These are phyloP conservation scores for Aschersonia sp. DNA, from an alignment of 2,329 filamentous ascomycete genomes.

Conservation along the genomic window DNA sequence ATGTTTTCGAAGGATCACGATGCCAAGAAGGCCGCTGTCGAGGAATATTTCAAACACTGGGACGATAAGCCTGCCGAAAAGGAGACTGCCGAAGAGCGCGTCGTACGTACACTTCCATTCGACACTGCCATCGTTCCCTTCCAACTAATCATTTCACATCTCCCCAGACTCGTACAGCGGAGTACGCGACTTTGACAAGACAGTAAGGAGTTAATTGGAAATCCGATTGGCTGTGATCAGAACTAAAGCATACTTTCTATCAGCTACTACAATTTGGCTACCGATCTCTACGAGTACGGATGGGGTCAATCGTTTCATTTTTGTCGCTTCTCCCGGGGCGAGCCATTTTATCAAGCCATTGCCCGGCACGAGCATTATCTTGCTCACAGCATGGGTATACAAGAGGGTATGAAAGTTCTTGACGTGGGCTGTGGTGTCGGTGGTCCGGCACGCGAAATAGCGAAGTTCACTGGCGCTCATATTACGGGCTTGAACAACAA, in stretches of 20 bases:
- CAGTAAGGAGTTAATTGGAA: conserved; percentile 39
- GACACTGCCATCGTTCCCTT: neutral
- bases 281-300: conserved; percentile 90
- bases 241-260: neutral
- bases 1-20: conserved; percentile 69
- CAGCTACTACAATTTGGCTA: conserved; percentile 95
- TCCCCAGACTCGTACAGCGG: conserved; percentile 55
- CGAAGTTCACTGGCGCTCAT: conserved; percentile 84
- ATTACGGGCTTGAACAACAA: conserved; percentile 96
- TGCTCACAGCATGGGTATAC: conserved; percentile 74
- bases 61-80: conserved; percentile 66
- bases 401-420: conserved; percentile 76
- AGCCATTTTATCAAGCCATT: conserved; percentile 82
- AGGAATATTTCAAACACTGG: conserved; percentile 96
- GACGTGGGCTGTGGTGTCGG: conserved; percentile 97
- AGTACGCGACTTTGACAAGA: conserved; percentile 87
- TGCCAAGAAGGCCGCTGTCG: conserved; percentile 68
- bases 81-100: conserved; percentile 73
- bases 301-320: conserved; percentile 98
- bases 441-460: conserved; percentile 88
- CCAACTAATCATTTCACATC: too few species aligned
- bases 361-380: conserved; percentile 97
- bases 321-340: conserved; percentile 78
- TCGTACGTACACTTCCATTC: conserved; percentile 36
- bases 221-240: neutral